Percentiles rank a stretch among this genome's conserved stretches.
Conservation (phyloP, 2,329 filamentous ascomycete species). For the Penicillium thymicola region DNA sequence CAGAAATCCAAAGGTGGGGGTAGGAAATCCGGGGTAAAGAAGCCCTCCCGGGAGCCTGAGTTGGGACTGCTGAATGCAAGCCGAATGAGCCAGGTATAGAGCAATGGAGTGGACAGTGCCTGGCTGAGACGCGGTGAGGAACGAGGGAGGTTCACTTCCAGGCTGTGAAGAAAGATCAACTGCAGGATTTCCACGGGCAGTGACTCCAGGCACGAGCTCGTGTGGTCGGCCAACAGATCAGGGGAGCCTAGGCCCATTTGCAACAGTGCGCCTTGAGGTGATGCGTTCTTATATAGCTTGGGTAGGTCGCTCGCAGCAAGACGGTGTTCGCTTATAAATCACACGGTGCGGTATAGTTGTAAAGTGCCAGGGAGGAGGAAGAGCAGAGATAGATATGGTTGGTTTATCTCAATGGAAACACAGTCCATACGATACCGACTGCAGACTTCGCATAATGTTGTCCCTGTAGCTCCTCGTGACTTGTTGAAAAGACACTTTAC, state of each 20-base stretch:
- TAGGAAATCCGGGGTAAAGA: slow-evolving; percentile 41
- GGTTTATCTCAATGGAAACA: slow-evolving; percentile 8
- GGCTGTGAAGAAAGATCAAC: slow-evolving; percentile 49
- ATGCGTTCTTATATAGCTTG: not conserved
- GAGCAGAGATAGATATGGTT: not conserved
- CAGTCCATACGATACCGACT: not conserved
- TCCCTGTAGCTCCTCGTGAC: not conserved
- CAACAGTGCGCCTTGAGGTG: not conserved
- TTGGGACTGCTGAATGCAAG: slow-evolving; percentile 43
- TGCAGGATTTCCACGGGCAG: slow-evolving; percentile 51
- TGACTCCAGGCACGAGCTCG: slow-evolving; percentile 38
- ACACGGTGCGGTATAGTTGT: not conserved
- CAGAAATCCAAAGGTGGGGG: slow-evolving; percentile 37
- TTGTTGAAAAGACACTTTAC: not conserved
- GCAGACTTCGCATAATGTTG: not conserved
- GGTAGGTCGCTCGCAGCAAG: not conserved
- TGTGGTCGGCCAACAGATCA: slow-evolving; percentile 2
- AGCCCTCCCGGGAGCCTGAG: slow-evolving; percentile 25
- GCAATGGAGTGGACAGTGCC: slow-evolving; percentile 38
- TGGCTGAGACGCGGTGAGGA: slow-evolving; percentile 43
- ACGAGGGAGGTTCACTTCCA: slow-evolving; percentile 48
- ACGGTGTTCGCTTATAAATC: no score
- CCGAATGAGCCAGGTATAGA: slow-evolving; percentile 45
- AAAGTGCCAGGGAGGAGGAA: not conserved
- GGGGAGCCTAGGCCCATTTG: slow-evolving; percentile 17